These are phyloP conservation scores for Backusella liffmaniae DNA, from an alignment of 192 early-diverging fungal species.

Conservation along the genomic window DNA sequence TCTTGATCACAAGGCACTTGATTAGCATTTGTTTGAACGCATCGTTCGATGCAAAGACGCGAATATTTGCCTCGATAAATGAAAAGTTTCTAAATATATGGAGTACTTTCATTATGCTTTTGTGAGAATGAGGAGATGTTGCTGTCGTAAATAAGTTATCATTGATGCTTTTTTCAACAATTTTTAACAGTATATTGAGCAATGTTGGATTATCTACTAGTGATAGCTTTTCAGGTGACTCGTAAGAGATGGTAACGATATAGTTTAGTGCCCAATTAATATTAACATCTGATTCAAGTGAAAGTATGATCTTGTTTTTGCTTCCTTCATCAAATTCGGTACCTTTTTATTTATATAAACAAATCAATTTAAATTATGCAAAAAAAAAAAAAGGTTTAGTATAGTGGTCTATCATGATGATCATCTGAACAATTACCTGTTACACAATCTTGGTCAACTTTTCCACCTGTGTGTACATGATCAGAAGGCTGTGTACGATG, in stretches of 20 bases:
- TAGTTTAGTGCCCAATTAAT: slow-evolving; percentile 78
- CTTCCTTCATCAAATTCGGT: slow-evolving; percentile 13
- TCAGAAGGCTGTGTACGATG: slow-evolving; percentile 14
- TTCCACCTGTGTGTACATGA: slow-evolving; percentile 5
- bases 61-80: slow-evolving; percentile 60
- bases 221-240: slow-evolving; percentile 53
- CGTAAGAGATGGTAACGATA: slow-evolving; percentile 62
- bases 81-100: slow-evolving; percentile 78
- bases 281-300: slow-evolving; percentile 71
- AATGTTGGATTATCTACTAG: slow-evolving; percentile 60
- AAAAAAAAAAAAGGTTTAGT: not conserved
- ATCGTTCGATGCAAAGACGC: slow-evolving; percentile 43
- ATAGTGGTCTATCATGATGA: not conserved
- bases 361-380: not conserved
- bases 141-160: not conserved
- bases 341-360: not conserved
- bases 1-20: slow-evolving; percentile 60
- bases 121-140: not conserved
- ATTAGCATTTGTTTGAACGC: slow-evolving; percentile 56
- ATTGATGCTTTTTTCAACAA: slow-evolving; percentile 56
- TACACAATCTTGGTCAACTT: not conserved
- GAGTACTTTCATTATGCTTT: slow-evolving; percentile 25
- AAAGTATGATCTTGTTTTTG: slow-evolving; percentile 66
- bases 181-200: slow-evolving; percentile 23
- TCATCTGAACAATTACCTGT: not conserved